Percentiles rank a stretch among this genome's conserved stretches.
Conservation (phyloP, 2,329 filamentous ascomycete genomes). For the Ophiobolus disseminans region DNA sequence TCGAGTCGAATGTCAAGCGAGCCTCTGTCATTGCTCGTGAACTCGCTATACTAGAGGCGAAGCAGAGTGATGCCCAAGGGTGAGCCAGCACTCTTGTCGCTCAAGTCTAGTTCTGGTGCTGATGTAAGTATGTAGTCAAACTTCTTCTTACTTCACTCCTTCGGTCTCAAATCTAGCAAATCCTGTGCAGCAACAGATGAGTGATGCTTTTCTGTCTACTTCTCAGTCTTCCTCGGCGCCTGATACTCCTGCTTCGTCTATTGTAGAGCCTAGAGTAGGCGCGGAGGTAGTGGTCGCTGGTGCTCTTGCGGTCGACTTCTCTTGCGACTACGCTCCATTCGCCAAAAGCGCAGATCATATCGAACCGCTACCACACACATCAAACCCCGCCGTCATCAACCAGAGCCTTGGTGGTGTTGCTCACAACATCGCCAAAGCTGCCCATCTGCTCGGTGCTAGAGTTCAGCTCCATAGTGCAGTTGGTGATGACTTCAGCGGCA, state of each 20-base stretch:
- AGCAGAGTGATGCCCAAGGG: slow-evolving; percentile 44
- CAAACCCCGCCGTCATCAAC: slow-evolving; percentile 80
- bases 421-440: slow-evolving; percentile 87
- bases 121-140: slow-evolving; percentile 49
- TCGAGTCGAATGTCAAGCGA: slow-evolving; percentile 70
- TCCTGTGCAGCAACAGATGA: slow-evolving; percentile 15
- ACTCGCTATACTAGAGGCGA: slow-evolving; percentile 61
- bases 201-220: slow-evolving; percentile 22
- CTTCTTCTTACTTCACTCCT: slow-evolving; percentile 31
- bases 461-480: slow-evolving; percentile 82
- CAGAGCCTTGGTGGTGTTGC: slow-evolving; percentile 91
- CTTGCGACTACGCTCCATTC: slow-evolving; percentile 75
- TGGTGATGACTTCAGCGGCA: slow-evolving; percentile 79
- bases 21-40: slow-evolving; percentile 71
- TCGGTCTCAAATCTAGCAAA: slow-evolving; percentile 21
- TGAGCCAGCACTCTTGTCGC: slow-evolving; percentile 46
- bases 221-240: slow-evolving; percentile 16
- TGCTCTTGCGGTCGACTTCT: slow-evolving; percentile 86
- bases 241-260: slow-evolving; percentile 6
- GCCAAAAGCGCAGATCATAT: slow-evolving; percentile 47
- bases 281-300: slow-evolving; percentile 83
- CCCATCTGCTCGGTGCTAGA: slow-evolving; percentile 70
- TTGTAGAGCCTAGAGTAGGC: slow-evolving; percentile 4
- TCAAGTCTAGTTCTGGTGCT: slow-evolving; percentile 39
- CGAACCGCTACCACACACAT: slow-evolving; percentile 71